A percentile compares a stretch with the other conserved stretches of the same genome.
Conservation (phyloP, 345 rosid species). For the Streptanthus diversifolius region DNA sequence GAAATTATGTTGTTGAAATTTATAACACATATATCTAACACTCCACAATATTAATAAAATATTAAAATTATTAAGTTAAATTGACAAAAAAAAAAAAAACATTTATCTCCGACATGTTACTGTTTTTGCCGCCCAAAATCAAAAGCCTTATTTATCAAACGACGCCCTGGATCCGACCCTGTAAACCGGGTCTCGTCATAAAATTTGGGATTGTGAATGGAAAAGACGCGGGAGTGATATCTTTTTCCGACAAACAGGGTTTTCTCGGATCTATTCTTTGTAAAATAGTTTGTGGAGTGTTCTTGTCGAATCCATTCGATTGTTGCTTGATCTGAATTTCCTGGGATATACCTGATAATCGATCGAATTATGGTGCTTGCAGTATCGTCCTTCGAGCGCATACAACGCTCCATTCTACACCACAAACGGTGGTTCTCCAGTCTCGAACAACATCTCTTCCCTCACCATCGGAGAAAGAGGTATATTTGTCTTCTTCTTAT, state of each 20-base stretch:
- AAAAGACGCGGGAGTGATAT: not conserved
- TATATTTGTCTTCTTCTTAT: constrained; percentile 1
- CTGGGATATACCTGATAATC: not conserved
- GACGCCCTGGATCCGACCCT: not conserved
- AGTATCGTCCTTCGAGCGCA: constrained; percentile 64
- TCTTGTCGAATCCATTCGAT: not conserved
- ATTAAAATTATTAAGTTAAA: too few relatives aligned
- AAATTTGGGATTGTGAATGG: not conserved
- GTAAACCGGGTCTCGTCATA: not conserved
- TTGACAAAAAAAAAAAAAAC: too few relatives aligned
- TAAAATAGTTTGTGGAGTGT: too few relatives aligned
- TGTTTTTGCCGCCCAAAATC: not conserved
- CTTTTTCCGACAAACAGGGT: not conserved
- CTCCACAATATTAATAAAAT: too few relatives aligned
- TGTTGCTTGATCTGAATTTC: not conserved
- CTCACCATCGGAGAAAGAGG: constrained; percentile 84
- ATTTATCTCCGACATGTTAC: constrained; percentile 4
- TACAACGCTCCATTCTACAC: constrained; percentile 64
- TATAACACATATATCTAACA: too few relatives aligned
- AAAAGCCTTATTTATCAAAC: not conserved
- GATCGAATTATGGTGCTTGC: constrained; percentile 4
- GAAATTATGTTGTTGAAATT: too few relatives aligned
- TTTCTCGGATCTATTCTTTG: too few relatives aligned
- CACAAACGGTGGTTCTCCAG: constrained; percentile 77
- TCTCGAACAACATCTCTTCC: constrained; percentile 76